phyloP scores from a whole-genome alignment of 108 stramenopile genomes.

The Nitzschia putrida region DNA sequence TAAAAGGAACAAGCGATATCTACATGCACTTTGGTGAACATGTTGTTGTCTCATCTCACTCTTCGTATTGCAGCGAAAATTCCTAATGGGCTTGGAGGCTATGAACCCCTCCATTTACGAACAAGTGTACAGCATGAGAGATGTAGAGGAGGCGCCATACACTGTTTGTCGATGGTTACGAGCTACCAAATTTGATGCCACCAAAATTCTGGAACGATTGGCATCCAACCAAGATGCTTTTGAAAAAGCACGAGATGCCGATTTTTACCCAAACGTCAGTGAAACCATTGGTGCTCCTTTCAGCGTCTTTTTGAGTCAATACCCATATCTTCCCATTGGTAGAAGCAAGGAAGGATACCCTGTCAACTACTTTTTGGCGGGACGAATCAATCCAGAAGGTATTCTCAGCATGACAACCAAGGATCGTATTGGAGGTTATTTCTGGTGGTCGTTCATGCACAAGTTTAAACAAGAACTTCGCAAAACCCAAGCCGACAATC shows the following conservation, averaged over 20 bases:
- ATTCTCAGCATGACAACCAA: constrained; percentile 32
- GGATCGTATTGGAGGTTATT: constrained; percentile 26
- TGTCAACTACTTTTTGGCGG: constrained; percentile 47
- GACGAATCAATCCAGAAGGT: constrained; percentile 47
- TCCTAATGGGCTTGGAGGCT: constrained; percentile 20
- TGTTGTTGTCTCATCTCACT: background rate
- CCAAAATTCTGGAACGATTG: constrained; percentile 38
- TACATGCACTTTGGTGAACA: background rate
- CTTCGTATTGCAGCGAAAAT: constrained; percentile 33
- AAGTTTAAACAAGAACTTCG: constrained; percentile 37
- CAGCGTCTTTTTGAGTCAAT: constrained; percentile 52
- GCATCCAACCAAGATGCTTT: constrained; percentile 32
- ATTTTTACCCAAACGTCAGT: constrained; percentile 47
- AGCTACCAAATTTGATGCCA: constrained; percentile 51
- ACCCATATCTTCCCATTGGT: constrained; percentile 45
- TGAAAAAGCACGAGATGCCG: constrained; percentile 35
- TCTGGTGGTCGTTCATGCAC: constrained; percentile 50
- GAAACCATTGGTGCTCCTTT: constrained; percentile 37
- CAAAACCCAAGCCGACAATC: constrained; percentile 27
- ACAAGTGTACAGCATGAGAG: constrained; percentile 38
- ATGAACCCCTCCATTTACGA: constrained; percentile 20
- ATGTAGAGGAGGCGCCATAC: constrained; percentile 56
- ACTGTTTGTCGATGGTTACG: constrained; percentile 57
- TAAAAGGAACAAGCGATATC: constrained; percentile 4
- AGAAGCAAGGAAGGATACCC: constrained; percentile 51